phyloP scores from a whole-genome alignment of 2,329 filamentous ascomycete species.

The Fusarium pseudonygamai region DNA sequence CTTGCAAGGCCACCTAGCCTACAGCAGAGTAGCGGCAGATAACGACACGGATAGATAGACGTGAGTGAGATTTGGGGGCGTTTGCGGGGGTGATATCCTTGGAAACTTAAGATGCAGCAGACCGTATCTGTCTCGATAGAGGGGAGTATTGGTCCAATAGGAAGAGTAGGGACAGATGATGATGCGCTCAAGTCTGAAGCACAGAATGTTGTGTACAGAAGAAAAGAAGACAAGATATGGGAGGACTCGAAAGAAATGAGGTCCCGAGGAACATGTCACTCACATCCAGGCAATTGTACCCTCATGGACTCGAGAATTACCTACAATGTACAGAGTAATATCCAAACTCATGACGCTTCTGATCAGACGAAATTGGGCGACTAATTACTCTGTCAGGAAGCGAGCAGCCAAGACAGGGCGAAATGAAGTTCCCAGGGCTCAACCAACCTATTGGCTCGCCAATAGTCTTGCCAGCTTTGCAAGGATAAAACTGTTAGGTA shows the following conservation, averaged over 20 bases:
- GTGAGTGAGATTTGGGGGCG: slow-evolving; percentile 29
- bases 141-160: slow-evolving; percentile 11
- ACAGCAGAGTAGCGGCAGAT: slow-evolving; percentile 14
- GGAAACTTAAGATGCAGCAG: slow-evolving; percentile 27
- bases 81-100: slow-evolving; percentile 31
- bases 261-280: not conserved
- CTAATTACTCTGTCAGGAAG: slow-evolving; percentile 24
- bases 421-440: slow-evolving; percentile 17
- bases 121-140: slow-evolving; percentile 22
- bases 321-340: not conserved
- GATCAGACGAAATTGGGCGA: slow-evolving; percentile 10
- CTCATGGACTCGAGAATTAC: not conserved
- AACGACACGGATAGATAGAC: slow-evolving; percentile 13
- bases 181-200: slow-evolving; percentile 17
- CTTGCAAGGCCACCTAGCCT: not conserved
- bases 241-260: not conserved
- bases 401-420: slow-evolving; percentile 25
- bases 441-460: slow-evolving; percentile 19
- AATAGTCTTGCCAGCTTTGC: slow-evolving; percentile 13
- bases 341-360: slow-evolving; percentile 20
- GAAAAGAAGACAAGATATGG: not conserved
- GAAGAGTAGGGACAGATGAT: slow-evolving; percentile 5
- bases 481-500: not conserved
- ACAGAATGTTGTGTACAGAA: slow-evolving; percentile 15
- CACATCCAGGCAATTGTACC: not conserved